Evolutionary conservation across 2,329 filamentous ascomycete genomes (phyloP), one percentile per base, ranked within the genome.

Genomic region (Didymella pinodella): DNA sequence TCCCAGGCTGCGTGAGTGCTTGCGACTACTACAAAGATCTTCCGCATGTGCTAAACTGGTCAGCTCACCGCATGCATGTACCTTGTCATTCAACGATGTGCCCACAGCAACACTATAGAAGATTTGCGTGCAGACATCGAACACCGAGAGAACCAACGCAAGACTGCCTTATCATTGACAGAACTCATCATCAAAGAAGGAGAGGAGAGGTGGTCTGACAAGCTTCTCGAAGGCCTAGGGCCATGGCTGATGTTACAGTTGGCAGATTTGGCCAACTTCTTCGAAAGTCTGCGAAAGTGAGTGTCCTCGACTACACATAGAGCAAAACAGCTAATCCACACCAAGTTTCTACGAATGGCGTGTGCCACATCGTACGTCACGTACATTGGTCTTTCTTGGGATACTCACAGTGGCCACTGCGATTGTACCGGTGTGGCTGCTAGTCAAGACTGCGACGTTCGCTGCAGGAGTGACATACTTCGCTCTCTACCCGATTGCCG

Each of bases 131-230:
- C 65, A 52, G 62, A 71, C 14, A 74, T 78, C 34, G 63, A 68
- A 31, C 74, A 74, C 25, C 68, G 66, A 3, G 70, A 77, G 50
- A 64, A 78, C 46, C 61, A 66, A 26, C 59, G 68, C 20, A 48
- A 59, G 16, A 76, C 72, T 4, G 72, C 77, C 2, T 57, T 75
- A 2, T 67, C 67, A 48, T 57, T 76, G 8, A 75, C 70, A 2
- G 76, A 78, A 38, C 63, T 76, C 14, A 77, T 79, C 50, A 74
- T 75, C 14, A 75, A 77, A 54, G 61, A 73, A 43, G 77, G 77
- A 2, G 67, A 74, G 2, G 66, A 75, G 18, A 66, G 74, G 10
- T 79, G 77, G 77, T 65, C 75, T 4, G 63, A 75, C 41, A 61
- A 69, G 0, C 54, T 75, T n/a, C 47, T 72, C 1, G 45, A 68